A percentile compares a stretch with the other conserved stretches of the same genome.
Conservation (phyloP, 257 asterid genomes). For the Solanum ahanhuiri region DNA sequence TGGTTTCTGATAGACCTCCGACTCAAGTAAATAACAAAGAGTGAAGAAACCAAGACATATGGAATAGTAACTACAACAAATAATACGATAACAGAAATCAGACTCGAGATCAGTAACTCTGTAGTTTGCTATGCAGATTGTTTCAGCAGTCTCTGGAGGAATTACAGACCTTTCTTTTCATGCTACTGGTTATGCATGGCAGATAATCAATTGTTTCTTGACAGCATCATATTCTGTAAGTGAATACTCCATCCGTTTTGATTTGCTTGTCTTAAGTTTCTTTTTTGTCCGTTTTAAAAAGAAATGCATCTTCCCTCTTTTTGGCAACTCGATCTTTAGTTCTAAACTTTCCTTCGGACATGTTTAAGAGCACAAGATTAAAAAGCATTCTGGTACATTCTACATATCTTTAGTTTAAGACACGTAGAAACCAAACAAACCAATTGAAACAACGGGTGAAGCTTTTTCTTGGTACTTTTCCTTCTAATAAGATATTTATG, state of each 20-base stretch:
- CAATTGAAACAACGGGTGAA: neutral
- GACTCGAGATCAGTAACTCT: neutral
- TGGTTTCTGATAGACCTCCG: neutral
- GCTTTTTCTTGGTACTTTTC: neutral
- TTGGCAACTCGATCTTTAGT: neutral
- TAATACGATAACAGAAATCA: neutral
- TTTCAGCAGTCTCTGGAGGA: slow-evolving; percentile 95
- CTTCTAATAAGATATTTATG: neutral
- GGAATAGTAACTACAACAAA: neutral
- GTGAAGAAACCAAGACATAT: neutral
- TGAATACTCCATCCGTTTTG: neutral
- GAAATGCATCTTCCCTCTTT: neutral
- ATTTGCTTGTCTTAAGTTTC: neutral
- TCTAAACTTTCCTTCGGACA: neutral
- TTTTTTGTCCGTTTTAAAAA: neutral
- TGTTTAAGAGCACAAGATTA: neutral
- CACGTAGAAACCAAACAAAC: neutral
- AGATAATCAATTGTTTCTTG: slow-evolving; percentile 75
- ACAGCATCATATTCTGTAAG: slow-evolving; percentile 97
- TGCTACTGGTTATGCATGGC: slow-evolving; percentile 89
- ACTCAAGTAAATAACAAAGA: no score
- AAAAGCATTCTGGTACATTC: neutral
- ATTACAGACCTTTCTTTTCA: slow-evolving; percentile 77
- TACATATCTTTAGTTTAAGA: no score
- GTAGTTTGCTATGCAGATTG: slow-evolving; percentile 40